Evolutionary conservation across 768 basidiomycete species (phyloP), one percentile per base, ranked within the genome.

Genomic region (Pleurotus tuoliensis): DNA sequence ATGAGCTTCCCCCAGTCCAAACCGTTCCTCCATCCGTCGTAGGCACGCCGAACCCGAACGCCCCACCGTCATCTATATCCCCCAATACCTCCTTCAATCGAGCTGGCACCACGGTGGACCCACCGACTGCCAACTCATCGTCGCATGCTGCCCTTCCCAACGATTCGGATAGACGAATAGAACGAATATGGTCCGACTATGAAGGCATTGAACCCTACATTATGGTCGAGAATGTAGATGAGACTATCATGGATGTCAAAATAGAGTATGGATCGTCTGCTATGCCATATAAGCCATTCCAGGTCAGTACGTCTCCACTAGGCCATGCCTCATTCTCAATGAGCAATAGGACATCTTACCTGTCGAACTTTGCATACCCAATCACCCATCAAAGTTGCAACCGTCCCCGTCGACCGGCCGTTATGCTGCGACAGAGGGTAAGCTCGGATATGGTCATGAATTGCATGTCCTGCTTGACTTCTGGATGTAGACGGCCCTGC

Each of bases 151-250:
- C 76, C 9, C 67, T 87, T n/a, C 87, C 89, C 0, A 87, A 79
- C 58, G 92, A 94, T 61, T 90, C 90, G n/a, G 93, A 96, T 66
- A 82, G 87, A 56, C 76, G 88, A 63, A 76, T 97, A 66, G 91
- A 94, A 65, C 77, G 87, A 50, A 76, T 97, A 7, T 92, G 92
- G 90, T 82, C 80, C 2, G 94, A 97, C 63, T 97, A 92, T 69
- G 87, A 89, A 56, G 86, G 86, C 59, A 76, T 92, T 45, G 89
- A 89, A 64, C 84, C 88, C 0, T 86, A 88, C 62, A 78, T 92
- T 30, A 62, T 75, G 13, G 72, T 77, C 8, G 83, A 85, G 22
- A 61, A 62, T 0, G 61, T 64, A 0, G 79, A 85, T 34, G 75
- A 76, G 41, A 73, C 78, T 0, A 70, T 78, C 15, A 55, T 44